phyloP scores from a whole-genome alignment of 306 rosid genomes.

The Dalbergia cochinchinensis region DNA sequence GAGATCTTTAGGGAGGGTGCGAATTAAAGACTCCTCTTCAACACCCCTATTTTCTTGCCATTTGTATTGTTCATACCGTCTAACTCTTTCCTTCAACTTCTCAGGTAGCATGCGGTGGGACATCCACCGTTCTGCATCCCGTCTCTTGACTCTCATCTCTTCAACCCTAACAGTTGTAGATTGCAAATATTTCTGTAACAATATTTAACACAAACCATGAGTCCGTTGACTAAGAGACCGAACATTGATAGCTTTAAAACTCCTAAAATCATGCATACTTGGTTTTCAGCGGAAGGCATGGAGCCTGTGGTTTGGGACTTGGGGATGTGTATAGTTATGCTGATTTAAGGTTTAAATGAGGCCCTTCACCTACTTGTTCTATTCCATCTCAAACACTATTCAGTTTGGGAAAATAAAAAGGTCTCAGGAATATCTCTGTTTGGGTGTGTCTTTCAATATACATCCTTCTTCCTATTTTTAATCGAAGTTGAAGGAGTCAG shows the following conservation, averaged over 20 bases:
- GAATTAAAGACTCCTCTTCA: constrained; percentile 72
- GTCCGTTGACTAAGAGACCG: not conserved
- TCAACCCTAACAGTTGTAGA: constrained; percentile 77
- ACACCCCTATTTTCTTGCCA: constrained; percentile 95
- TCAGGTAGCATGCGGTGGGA: constrained; percentile 88
- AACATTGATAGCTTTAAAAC: not conserved
- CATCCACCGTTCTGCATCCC: constrained; percentile 91
- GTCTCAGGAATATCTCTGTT: too few relatives aligned
- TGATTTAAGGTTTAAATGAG: too few relatives aligned
- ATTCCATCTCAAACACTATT: too few relatives aligned
- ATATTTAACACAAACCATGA: constrained; percentile 27
- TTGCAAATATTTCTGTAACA: constrained; percentile 74
- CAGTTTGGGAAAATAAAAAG: too few relatives aligned
- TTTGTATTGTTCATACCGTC: constrained; percentile 80
- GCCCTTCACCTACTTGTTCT: too few relatives aligned
- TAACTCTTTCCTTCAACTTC: constrained; percentile 65
- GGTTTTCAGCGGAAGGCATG: too few relatives aligned
- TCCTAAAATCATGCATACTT: too few relatives aligned
- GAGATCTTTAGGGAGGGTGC: constrained; percentile 85
- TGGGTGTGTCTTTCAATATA: too few relatives aligned
- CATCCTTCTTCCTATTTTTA: too few relatives aligned
- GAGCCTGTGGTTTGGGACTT: too few relatives aligned
- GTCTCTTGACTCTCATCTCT: constrained; percentile 81
- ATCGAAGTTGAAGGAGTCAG: too few relatives aligned
- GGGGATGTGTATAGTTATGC: too few relatives aligned